Evolutionary conservation across 2,329 filamentous ascomycete genomes (phyloP).

Genomic region (Bretziella fagacearum): DNA sequence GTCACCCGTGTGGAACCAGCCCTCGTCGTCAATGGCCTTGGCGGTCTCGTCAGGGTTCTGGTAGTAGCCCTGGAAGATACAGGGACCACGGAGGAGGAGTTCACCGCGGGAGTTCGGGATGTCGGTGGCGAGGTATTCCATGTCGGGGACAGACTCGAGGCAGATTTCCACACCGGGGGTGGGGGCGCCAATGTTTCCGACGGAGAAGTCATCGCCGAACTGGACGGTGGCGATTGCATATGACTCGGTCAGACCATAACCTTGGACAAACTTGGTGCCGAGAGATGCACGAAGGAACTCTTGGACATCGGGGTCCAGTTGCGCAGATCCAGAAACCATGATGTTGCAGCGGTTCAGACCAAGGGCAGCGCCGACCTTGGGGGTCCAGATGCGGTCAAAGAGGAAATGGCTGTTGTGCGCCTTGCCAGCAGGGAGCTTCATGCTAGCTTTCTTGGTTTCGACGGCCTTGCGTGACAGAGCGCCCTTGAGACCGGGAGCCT

Average conservation of each 20-base stretch:
- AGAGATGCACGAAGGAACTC: conserved; percentile 76
- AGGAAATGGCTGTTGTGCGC: conserved; percentile 65
- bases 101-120: conserved; percentile 83
- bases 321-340: conserved; percentile 80
- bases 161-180: conserved; percentile 55
- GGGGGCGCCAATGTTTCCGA: conserved; percentile 68
- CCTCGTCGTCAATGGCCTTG: conserved; percentile 67
- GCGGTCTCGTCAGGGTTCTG: conserved; percentile 76
- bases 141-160: conserved; percentile 74
- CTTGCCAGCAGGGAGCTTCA: conserved; percentile 53
- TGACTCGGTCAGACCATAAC: conserved; percentile 87
- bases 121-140: conserved; percentile 81
- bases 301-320: conserved; percentile 75
- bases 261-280: conserved; percentile 63
- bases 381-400: conserved; percentile 78
- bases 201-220: conserved; percentile 48
- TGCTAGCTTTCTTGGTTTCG: conserved; percentile 58
- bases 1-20: conserved; percentile 95
- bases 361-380: conserved; percentile 68
- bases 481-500: conserved; percentile 65
- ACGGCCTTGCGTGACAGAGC: conserved; percentile 66
- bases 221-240: conserved; percentile 66
- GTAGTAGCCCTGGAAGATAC: conserved; percentile 73
- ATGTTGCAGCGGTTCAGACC: conserved; percentile 56
- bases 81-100: conserved; percentile 64